phyloP scores from a whole-genome alignment of 2,329 filamentous ascomycete species.

The Mycosphaerella sp. region DNA sequence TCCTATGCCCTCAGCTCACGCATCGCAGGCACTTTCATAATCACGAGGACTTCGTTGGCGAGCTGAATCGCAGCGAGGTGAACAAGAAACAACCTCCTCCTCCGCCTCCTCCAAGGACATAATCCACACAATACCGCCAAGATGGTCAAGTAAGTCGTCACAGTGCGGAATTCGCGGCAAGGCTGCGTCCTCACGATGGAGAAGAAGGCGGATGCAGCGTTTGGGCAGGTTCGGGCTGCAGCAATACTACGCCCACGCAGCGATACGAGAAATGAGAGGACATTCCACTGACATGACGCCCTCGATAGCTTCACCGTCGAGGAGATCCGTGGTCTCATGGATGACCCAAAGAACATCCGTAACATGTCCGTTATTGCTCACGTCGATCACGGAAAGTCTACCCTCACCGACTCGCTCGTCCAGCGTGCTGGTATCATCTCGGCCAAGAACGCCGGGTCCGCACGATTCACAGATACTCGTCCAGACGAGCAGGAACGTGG shows the following conservation, averaged over 20 bases:
- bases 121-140: conserved; percentile 60
- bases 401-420: conserved; percentile 97
- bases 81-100: conserved; percentile 2
- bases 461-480: conserved; percentile 94
- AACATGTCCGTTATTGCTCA: conserved; percentile 99
- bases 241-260: background rate
- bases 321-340: conserved; percentile 51
- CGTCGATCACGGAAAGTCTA: conserved; percentile 99
- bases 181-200: background rate
- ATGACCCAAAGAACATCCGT: conserved; percentile 68
- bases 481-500: conserved; percentile 98
- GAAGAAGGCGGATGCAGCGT: background rate
- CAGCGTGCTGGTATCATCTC: conserved; percentile 99
- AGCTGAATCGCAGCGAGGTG: conserved; percentile 5
- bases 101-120: conserved; percentile 8
- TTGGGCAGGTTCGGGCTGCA: background rate
- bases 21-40: conserved; percentile 8
- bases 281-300: conserved; percentile 2
- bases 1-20: background rate
- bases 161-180: conserved; percentile 40
- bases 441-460: conserved; percentile 91
- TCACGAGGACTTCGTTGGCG: conserved; percentile 8
- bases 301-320: conserved; percentile 14
- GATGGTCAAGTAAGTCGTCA: conserved; percentile 73
- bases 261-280: background rate